A percentile compares a stretch with the other conserved stretches of the same genome.
These are phyloP conservation scores for Marsdenia floribunda DNA, from an alignment of 257 asterid genomes.

Conservation along the genomic window DNA sequence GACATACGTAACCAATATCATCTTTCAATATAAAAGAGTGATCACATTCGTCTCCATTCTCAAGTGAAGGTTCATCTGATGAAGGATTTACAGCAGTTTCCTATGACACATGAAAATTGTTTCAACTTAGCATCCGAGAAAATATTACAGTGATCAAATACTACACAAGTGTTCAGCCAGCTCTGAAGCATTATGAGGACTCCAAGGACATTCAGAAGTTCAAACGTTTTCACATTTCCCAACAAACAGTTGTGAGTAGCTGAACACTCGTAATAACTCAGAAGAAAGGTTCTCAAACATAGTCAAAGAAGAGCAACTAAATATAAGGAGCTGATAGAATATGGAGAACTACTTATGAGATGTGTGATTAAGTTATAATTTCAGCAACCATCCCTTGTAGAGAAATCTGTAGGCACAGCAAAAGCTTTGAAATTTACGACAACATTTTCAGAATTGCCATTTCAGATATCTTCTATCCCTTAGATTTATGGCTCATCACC, in stretches of 20 bases:
- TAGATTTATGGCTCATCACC: not conserved
- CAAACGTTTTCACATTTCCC: not conserved
- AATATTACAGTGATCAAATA: conserved; percentile 6
- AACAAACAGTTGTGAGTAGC: not conserved
- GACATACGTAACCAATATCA: conserved; percentile 93
- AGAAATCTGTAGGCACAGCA: not conserved
- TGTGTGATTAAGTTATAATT: not conserved
- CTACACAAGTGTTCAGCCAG: not conserved
- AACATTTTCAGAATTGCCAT: not conserved
- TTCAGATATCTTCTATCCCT: not conserved
- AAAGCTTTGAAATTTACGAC: not conserved
- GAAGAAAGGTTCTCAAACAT: not conserved
- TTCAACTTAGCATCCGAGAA: not conserved
- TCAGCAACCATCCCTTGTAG: not conserved
- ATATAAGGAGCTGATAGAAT: not conserved
- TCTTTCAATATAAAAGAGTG: conserved; percentile 84
- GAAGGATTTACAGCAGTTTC: conserved; percentile 43
- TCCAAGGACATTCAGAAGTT: not conserved
- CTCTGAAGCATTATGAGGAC: not conserved
- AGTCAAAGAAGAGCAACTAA: not conserved
- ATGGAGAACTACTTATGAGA: not conserved
- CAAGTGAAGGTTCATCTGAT: conserved; percentile 37
- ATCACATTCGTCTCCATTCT: conserved; percentile 65
- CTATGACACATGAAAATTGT: conserved; percentile 31
- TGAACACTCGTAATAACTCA: not conserved